Evolutionary conservation across 495 filamentous ascomycete species (phyloP).

Genomic region (Staphylotrichum longicolle): DNA sequence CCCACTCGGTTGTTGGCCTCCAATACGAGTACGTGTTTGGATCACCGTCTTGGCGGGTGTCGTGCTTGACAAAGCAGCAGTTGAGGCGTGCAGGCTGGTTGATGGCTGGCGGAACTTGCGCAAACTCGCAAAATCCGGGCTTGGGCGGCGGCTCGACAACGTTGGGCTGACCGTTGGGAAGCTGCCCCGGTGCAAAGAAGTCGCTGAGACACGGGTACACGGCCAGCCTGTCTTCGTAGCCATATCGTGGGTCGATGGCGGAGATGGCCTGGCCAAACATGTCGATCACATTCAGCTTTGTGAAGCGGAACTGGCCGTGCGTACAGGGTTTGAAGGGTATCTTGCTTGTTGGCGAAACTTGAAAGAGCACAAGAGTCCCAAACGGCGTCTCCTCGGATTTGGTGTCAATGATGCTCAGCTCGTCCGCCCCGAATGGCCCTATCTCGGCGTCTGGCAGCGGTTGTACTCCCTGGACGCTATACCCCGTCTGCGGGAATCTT

Average conservation of each 20-base stretch:
- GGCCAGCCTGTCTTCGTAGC: conserved; percentile 24
- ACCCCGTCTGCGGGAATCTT: too few species aligned
- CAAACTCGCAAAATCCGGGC: conserved; percentile 31
- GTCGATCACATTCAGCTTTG: conserved; percentile 52
- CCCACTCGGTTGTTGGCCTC: conserved; percentile 37
- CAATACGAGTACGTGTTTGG: conserved; percentile 15
- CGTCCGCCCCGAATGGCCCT: too few species aligned
- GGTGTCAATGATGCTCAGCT: too few species aligned
- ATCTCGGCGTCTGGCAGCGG: too few species aligned
- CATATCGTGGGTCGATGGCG: conserved; percentile 35
- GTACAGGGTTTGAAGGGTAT: conserved; percentile 42
- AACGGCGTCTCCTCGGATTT: too few species aligned
- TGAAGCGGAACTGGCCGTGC: conserved; percentile 50
- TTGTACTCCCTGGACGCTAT: too few species aligned
- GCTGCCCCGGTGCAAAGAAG: background rate
- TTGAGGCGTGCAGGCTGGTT: conserved; percentile 52
- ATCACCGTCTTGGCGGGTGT: too few species aligned
- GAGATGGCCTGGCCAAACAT: conserved; percentile 51
- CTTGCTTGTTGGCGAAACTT: background rate
- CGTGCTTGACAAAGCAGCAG: conserved; percentile 33
- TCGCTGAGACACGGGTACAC: conserved; percentile 33
- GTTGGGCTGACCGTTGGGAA: too few species aligned
- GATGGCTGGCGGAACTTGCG: conserved; percentile 48
- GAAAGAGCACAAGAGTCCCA: too few species aligned
- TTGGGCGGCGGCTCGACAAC: too few species aligned